Base-by-base conservation (phyloP, 495 filamentous ascomycete genomes). In the Annulohypoxylon bovei region DNA sequence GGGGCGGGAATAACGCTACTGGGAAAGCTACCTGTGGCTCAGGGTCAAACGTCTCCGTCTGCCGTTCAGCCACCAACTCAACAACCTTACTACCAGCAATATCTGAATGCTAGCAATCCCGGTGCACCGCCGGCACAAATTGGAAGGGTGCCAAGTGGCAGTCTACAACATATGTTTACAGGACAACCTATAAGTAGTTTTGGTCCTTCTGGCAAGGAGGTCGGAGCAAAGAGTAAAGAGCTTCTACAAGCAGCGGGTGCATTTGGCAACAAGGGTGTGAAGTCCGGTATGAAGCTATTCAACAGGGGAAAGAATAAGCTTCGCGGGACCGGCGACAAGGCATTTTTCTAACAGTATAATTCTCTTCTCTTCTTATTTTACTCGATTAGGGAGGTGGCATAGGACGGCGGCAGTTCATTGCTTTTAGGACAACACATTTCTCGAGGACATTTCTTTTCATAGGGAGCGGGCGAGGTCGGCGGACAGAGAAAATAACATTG, bases 221-320 rank as follows among this genome's bases (percentile, higher is more conserved):
- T 92, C 56, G 90, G 91, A 50, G 83, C 87, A 18, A 92, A 91
- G 80, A 89, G 94, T 71, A 97, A 97, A 76, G 93, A 95, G 58
- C 78, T 97, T 3, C 81, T 97, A 63, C 91, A 95, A 69, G 88
- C 88, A 3, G 93, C 94, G 37, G 91, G 92, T 27, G 70, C 70
- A 11, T 77, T 77, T 33, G 75, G 75, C 44, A 77, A 77, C 55
- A 77, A 77, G 62, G 75, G 75, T 27, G 50, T 77, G 62, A 91
- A 90, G 71, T 91, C 92, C 22, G 92, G 93, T 11, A 96, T 95
- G 80, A 93, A 93, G 30, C 76, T 97, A 55, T 90, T 97, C 77
- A 91, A 89, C 63, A 95, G 95, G 75, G 93, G 94, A 37, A 91
- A 89, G 78, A 95, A 86, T 79, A 94, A 91, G 77, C 87, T 95